Evolutionary conservation across 1,139 yeast genomes (phyloP).

Genomic region (Debaryomyces fabryi): DNA sequence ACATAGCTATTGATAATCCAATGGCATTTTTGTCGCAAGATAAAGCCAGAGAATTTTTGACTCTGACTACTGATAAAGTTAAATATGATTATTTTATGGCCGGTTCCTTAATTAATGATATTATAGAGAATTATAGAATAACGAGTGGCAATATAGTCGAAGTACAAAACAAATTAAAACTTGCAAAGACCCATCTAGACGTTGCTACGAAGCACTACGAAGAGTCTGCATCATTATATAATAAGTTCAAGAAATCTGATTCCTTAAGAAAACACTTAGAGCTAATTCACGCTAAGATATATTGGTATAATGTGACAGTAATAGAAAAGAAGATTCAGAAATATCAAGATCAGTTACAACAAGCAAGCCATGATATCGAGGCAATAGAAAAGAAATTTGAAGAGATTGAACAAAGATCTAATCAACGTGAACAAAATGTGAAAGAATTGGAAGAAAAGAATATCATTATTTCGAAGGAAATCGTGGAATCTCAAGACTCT

Average conservation of each 20-base stretch:
- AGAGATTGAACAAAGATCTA: slow-evolving; percentile 12
- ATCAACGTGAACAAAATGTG: slow-evolving; percentile 21
- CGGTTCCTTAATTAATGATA: slow-evolving; percentile 73
- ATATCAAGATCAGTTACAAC: slow-evolving; percentile 19
- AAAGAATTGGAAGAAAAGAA: slow-evolving; percentile 22
- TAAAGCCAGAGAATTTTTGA: slow-evolving; percentile 86
- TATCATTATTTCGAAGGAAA: slow-evolving; percentile 18
- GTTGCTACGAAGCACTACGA: slow-evolving; percentile 35
- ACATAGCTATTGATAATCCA: slow-evolving; percentile 86
- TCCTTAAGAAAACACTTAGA: slow-evolving; percentile 47
- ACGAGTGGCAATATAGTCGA: slow-evolving; percentile 42
- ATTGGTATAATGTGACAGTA: slow-evolving; percentile 58
- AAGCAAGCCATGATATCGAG: slow-evolving; percentile 24
- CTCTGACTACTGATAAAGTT: slow-evolving; percentile 68
- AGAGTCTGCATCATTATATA: slow-evolving; percentile 37
- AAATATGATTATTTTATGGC: slow-evolving; percentile 79
- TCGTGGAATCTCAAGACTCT: slow-evolving; percentile 9
- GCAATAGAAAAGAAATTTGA: slow-evolving; percentile 14
- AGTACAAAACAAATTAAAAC: slow-evolving; percentile 42
- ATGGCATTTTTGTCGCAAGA: slow-evolving; percentile 93
- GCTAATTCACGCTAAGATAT: slow-evolving; percentile 59
- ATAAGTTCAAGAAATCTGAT: slow-evolving; percentile 45
- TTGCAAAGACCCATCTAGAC: slow-evolving; percentile 29
- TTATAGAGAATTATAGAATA: slow-evolving; percentile 51
- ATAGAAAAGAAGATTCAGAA: slow-evolving; percentile 34